Evolutionary conservation across 2,329 filamentous ascomycete species (phyloP).

Genomic region (Bipolaris cookei): DNA sequence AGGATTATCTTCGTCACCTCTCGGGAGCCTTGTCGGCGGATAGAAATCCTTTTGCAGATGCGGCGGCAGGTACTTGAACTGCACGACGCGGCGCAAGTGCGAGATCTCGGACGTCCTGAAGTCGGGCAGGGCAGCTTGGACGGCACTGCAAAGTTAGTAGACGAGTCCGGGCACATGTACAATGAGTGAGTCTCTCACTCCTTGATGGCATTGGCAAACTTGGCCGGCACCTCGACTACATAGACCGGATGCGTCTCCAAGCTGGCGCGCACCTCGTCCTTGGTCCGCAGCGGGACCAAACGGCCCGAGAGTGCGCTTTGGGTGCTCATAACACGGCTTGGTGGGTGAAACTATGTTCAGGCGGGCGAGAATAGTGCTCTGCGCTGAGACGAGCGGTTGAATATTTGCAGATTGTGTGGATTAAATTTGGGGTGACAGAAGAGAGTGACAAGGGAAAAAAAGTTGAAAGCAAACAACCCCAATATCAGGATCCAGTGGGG

Average conservation of each 20-base stretch:
- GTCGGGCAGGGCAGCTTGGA: conserved; percentile 54
- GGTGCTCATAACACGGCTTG: conserved; percentile 38
- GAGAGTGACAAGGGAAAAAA: not conserved
- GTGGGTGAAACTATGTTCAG: conserved; percentile 1
- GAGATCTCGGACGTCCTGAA: conserved; percentile 55
- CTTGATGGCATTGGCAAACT: conserved; percentile 73
- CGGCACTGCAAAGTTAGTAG: conserved; percentile 48
- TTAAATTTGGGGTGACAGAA: too few relatives aligned
- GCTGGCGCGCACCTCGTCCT: conserved; percentile 57
- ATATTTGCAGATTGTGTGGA: too few relatives aligned
- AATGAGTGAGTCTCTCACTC: conserved; percentile 61
- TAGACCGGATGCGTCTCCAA: conserved; percentile 67
- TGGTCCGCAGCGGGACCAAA: conserved; percentile 54
- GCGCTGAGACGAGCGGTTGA: not conserved
- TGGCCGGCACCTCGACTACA: conserved; percentile 74
- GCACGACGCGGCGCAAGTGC: conserved; percentile 77
- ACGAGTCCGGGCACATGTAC: conserved; percentile 14
- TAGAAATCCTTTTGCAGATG: conserved; percentile 58
- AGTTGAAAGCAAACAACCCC: not conserved
- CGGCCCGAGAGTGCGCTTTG: conserved; percentile 26
- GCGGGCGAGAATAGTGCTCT: not conserved
- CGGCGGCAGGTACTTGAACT: conserved; percentile 69
- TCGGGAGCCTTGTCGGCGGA: conserved; percentile 41
- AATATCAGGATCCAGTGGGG: conserved; percentile 21
- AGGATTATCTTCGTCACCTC: conserved; percentile 44